Base-by-base conservation (phyloP, 176 grass and related monocot species). In the Zoysia pacifica region DNA sequence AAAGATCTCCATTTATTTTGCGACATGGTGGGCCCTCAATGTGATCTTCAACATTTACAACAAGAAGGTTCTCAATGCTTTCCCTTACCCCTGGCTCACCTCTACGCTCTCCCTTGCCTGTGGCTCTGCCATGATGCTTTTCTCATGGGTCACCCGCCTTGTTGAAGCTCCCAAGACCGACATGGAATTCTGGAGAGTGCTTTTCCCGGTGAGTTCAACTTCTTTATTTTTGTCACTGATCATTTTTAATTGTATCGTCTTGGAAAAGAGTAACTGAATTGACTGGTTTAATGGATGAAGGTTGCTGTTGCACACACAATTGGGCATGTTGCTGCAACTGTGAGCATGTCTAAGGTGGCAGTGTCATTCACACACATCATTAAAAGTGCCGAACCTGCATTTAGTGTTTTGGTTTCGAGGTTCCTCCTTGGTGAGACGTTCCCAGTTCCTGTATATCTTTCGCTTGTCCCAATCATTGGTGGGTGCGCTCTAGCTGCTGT, bases 1-100 rank as follows among this genome's bases (percentile, higher is more conserved):
- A 44, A 44, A 97, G 76, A 94, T 97, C 11, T 93, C 91, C 10
- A 88, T 90, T 59, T 97, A 97, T 75, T 97, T 97, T 3, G 91
- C 89, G 0, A 92, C 89, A 15, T 97, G 94, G 94, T 97, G 94
- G 94, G 91, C 91, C 5, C 84, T 97, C 35, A 97, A 94, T 74
- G 94, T 97, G n/a, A 93, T 97, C 52, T 97, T 94, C 76, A 97
- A 97, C 83, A 97, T 97, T 43, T 97, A 97, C 19, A 94, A 94
- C 80, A 97, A 97, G 89, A 97, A 94, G 91, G 91, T 97, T 48
- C 72, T 97, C 69, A 97, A 97, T 74, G 91, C 91, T 56, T 97
- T 97, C 77, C 91, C 94, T 0, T 97, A 97, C 61, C 94, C 94
- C 45, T 97, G 94, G 94, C 89, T 97, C 56, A 92, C 87, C 45